Evolutionary conservation across 2,329 filamentous ascomycete species (phyloP).

Genomic region (Epichloe scottii): DNA sequence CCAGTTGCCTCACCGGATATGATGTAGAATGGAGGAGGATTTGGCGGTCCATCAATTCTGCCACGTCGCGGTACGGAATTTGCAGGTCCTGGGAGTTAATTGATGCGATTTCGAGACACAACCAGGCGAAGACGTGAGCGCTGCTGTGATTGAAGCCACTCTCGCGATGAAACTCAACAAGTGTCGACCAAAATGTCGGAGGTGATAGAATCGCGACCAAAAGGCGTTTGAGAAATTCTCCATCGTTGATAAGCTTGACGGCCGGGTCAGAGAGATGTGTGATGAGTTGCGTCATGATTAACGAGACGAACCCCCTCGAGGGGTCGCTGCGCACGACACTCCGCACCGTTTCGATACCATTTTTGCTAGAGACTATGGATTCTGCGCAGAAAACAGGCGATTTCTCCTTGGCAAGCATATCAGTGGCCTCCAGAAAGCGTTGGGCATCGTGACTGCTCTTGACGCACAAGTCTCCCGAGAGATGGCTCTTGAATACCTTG

Average conservation of each 20-base stretch:
- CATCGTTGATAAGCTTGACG: too few relatives aligned
- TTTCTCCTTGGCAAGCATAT: slow-evolving; percentile 4
- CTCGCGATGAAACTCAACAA: too few relatives aligned
- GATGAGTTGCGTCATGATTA: too few relatives aligned
- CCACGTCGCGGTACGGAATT: background rate
- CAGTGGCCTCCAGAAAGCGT: slow-evolving; percentile 9
- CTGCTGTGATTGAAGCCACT: too few relatives aligned
- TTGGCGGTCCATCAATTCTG: slow-evolving; percentile 11
- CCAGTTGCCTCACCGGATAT: slow-evolving; percentile 14
- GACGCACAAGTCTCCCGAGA: slow-evolving; percentile 5
- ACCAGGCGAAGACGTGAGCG: slow-evolving; percentile 7
- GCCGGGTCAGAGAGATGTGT: too few relatives aligned
- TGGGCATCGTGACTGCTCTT: slow-evolving; percentile 7
- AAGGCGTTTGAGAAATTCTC: too few relatives aligned
- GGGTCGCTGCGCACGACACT: slow-evolving; percentile 7
- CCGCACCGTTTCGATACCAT: slow-evolving; percentile 4
- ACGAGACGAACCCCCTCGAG: background rate
- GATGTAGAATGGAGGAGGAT: slow-evolving; percentile 14
- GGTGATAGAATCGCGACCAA: too few relatives aligned
- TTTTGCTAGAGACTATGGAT: slow-evolving; percentile 3
- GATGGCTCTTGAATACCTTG: slow-evolving; percentile 3
- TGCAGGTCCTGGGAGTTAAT: background rate
- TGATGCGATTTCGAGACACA: slow-evolving; percentile 9
- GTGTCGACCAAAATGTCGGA: too few relatives aligned
- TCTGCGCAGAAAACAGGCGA: slow-evolving; percentile 6